These are phyloP conservation scores for Hevea brasiliensis DNA, from an alignment of 345 rosid species.

Conservation along the genomic window DNA sequence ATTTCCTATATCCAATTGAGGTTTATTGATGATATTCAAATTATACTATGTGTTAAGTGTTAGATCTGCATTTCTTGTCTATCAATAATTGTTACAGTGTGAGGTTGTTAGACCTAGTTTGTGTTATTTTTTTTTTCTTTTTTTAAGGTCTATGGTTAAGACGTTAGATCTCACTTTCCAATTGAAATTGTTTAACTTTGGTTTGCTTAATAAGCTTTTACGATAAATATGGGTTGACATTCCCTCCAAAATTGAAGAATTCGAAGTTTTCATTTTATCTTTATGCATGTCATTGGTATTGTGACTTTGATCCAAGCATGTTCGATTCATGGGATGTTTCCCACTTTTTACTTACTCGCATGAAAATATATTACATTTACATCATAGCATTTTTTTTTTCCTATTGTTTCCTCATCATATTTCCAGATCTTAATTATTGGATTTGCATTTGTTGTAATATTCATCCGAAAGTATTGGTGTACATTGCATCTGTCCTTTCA, in stretches of 20 bases:
- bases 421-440: not conserved
- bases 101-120: not conserved
- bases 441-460: not conserved
- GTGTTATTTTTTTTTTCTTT: too few species aligned
- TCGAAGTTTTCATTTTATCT: too few species aligned
- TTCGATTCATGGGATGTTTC: not conserved
- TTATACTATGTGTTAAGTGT: not conserved
- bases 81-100: not conserved
- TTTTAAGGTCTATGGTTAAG: too few species aligned
- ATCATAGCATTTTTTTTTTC: too few species aligned
- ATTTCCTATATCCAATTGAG: not conserved
- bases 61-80: slow-evolving; percentile 11
- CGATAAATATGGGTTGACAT: too few species aligned
- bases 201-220: not conserved
- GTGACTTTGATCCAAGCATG: not conserved
- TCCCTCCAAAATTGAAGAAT: too few species aligned
- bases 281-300: not conserved
- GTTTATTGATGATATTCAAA: not conserved
- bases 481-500: too few species aligned
- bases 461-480: not conserved
- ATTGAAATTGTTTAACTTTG: not conserved
- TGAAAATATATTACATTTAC: too few species aligned
- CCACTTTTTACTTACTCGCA: too few species aligned
- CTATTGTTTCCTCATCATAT: not conserved
- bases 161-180: not conserved